These are phyloP conservation scores for Inga laurina DNA, from an alignment of 306 rosid genomes.

Conservation along the genomic window DNA sequence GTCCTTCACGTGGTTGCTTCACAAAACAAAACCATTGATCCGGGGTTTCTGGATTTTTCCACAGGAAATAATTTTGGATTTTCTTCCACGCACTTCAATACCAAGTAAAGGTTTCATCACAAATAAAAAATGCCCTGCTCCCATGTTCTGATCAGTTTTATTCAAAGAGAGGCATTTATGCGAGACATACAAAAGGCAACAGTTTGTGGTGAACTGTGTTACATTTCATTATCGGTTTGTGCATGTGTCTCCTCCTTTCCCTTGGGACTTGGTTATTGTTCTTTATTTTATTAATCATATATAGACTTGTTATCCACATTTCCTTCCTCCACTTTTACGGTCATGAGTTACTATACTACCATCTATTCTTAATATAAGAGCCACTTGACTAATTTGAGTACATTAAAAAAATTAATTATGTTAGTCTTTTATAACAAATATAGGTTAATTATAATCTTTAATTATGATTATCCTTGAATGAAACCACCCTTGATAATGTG, in stretches of 20 bases:
- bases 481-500: no score
- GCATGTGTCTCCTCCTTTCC: not conserved
- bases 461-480: no score
- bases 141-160: not conserved
- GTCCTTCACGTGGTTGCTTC: constrained; percentile 36
- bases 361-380: no score
- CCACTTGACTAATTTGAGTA: no score
- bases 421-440: no score
- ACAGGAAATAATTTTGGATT: not conserved
- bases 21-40: constrained; percentile 10
- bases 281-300: not conserved
- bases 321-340: constrained; percentile 24
- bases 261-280: not conserved
- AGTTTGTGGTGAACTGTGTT: not conserved
- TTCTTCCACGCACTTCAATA: constrained; percentile 13
- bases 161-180: not conserved
- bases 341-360: not conserved
- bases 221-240: not conserved
- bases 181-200: not conserved
- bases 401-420: no score
- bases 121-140: not conserved
- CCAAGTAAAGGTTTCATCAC: constrained; percentile 25
- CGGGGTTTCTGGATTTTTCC: not conserved
- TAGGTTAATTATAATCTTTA: no score
- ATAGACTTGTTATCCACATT: constrained; percentile 2